These are phyloP conservation scores for Claviceps pazoutovae DNA, from an alignment of 2,329 filamentous ascomycete genomes.

Conservation along the genomic window DNA sequence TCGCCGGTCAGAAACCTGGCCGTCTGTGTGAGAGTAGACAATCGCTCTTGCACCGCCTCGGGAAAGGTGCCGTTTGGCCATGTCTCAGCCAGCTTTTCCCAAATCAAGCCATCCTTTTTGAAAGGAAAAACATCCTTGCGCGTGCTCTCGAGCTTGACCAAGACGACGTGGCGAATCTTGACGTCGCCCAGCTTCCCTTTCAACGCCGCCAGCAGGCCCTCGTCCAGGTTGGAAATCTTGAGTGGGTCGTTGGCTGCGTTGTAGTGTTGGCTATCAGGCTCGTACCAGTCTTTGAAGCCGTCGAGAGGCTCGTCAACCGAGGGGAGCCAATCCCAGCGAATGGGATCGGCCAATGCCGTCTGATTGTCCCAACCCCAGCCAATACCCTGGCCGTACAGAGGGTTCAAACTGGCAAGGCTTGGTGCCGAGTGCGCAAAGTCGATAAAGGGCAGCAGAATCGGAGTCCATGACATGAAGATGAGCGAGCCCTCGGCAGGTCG, in stretches of 20 bases:
- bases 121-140: conserved; percentile 31
- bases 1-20: conserved; percentile 22
- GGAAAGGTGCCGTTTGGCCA: conserved; percentile 19
- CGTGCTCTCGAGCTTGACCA: conserved; percentile 29
- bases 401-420: conserved; percentile 13
- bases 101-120: conserved; percentile 25
- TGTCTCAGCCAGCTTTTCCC: conserved; percentile 20
- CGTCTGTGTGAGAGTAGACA: conserved; percentile 17
- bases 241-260: conserved; percentile 22
- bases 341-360: conserved; percentile 14
- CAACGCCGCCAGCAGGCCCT: conserved; percentile 17
- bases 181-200: conserved; percentile 15
- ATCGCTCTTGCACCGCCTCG: conserved; percentile 13
- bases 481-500: conserved; percentile 20
- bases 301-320: conserved; percentile 5
- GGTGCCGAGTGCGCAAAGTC: conserved; percentile 20
- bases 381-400: conserved; percentile 14
- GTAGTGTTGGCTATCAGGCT: conserved; percentile 16
- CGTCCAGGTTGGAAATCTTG: conserved; percentile 25
- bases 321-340: conserved; percentile 13
- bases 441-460: conserved; percentile 19
- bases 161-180: conserved; percentile 27
- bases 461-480: conserved; percentile 22
- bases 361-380: conserved; percentile 14
- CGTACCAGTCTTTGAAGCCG: conserved; percentile 17